Evolutionary conservation across 2,329 filamentous ascomycete genomes (phyloP), one percentile per base, ranked within the genome.

Genomic region (Ciborinia camelliae): DNA sequence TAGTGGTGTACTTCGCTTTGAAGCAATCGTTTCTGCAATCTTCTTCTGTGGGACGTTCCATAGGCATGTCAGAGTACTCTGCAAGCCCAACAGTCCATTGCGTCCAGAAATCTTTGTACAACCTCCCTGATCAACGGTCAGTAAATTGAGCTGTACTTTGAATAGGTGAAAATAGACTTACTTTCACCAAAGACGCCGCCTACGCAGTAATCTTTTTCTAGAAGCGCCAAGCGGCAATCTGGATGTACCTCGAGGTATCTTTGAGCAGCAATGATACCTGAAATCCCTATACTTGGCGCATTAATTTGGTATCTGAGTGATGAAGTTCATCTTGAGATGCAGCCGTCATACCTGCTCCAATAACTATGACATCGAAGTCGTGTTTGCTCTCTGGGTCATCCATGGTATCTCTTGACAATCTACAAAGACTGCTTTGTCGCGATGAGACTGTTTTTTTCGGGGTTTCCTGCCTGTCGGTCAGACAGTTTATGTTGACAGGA

Each of bases 11-110:
- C 60, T 68, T 69, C 30, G 72, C 73, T 20, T 68, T 68, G 57
- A 74, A 73, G 47, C 70, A 68, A 51, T 72, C 68, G 32, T 69
- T 53, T 63, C 70, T 70, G 32, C 66, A 70, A 41, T 72, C 70
- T 32, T 69, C 65, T 57, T 70, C 67, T n/a, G 73, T 70, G 15
- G 71, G 71, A 15, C 58, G 64, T 37, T 68, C 60, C 71, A 76
- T 74, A 14, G 68, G 68, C 68, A 71, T 70, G 65, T 74, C 72
- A 23, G 73, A 73, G 63, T 71, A 76, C 48, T 73, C 72, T 45
- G 73, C 68, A 62, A 71, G 71, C 20, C 72, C 70, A 39, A 71
- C 54, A 15, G 71, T 72, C 60, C 68, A 71, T 68, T 76, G 73
- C 15, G 73, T 73, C 71, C 72, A 74, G 50, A 74, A 74, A 50